Base-by-base conservation (phyloP, 768 basidiomycete genomes). In the Lanmaoa pseudosensibilis region DNA sequence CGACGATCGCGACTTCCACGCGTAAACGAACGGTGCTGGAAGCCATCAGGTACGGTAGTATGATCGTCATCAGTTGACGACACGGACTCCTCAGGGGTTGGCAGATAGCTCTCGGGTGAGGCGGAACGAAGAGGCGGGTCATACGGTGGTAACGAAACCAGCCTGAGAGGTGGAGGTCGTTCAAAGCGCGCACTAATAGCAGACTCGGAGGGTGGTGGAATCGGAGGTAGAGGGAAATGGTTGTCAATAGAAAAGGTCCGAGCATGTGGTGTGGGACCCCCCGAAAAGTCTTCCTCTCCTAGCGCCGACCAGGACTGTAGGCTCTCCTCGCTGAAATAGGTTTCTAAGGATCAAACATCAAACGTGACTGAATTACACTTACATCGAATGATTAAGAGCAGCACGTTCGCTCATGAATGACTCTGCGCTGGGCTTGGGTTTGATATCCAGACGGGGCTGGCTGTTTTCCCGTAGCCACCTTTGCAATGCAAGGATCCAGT, bases 401-500 rank as follows among this genome's bases (percentile, higher is more conserved):
- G 61, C 69, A 57, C 71, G 74, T 50, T 82, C 83, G 45, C 71
- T 77, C 62, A 74, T 73, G 23, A 79, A 71, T 12, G 83, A 81
- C 64, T 87, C 84, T 43, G 80, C 76, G 55, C 75, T 78, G 16
- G 72, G 65, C 51, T 72, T 73, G 37, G 70, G 55, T 50, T 53
- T 66, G 65, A 59, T 69, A 52, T 69, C 74, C 54, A 59, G 66
- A 48, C 50, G 75, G 60, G 40, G 66, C 59, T 36, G 75, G 47
- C 58, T 66, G 53, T 87, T 78, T 18, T 73, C 73, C 60, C 83
- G 83, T 38, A 98, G 82, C 93, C 93, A 98, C 54, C 69, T 76
- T 69, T 90, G 89, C 57, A 97, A 65, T 52, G 74, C 74, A 38
- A 74, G 74, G 50, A 96, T 84, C 88, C 92, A 94, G 41, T 84